A percentile compares a stretch with the other conserved stretches of the same genome.
Evolutionary conservation across 129 eudicot genomes (phyloP).

Genomic region (Ambrosia trifida): DNA sequence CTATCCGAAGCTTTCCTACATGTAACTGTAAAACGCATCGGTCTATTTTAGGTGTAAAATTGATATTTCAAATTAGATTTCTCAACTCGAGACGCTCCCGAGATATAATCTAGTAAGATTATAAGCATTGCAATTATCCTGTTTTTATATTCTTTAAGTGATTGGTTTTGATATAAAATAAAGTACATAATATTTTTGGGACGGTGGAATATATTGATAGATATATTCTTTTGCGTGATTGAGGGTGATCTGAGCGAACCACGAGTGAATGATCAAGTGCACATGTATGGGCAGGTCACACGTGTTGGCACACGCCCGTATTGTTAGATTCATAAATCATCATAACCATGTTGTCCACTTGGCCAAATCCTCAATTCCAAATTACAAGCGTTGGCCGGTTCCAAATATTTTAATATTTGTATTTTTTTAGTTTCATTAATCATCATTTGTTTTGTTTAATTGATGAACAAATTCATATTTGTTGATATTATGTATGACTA

Average conservation of each 20-base stretch:
- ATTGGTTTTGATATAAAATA: not conserved
- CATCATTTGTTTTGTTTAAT: not conserved
- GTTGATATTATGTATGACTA: no score
- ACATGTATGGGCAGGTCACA: conserved; percentile 26
- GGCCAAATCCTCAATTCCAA: not conserved
- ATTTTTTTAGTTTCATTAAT: no score
- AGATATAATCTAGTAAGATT: no score
- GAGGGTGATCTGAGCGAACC: conserved; percentile 7
- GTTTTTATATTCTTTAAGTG: no score
- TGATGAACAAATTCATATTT: no score
- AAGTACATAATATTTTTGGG: not conserved
- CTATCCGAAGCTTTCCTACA: no score
- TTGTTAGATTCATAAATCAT: conserved; percentile 23
- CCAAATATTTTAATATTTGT: not conserved
- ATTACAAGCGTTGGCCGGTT: not conserved
- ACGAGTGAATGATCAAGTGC: conserved; percentile 14
- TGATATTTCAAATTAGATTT: no score
- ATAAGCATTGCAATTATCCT: no score
- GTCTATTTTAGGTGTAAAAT: no score
- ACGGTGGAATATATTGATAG: conserved; percentile 12
- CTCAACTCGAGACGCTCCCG: no score
- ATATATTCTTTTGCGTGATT: conserved; percentile 14
- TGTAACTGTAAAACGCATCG: no score
- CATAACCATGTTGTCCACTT: conserved; percentile 22
- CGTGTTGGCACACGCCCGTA: conserved; percentile 37